phyloP scores from a whole-genome alignment of 106 monocot species.

The Acorus calamus region DNA sequence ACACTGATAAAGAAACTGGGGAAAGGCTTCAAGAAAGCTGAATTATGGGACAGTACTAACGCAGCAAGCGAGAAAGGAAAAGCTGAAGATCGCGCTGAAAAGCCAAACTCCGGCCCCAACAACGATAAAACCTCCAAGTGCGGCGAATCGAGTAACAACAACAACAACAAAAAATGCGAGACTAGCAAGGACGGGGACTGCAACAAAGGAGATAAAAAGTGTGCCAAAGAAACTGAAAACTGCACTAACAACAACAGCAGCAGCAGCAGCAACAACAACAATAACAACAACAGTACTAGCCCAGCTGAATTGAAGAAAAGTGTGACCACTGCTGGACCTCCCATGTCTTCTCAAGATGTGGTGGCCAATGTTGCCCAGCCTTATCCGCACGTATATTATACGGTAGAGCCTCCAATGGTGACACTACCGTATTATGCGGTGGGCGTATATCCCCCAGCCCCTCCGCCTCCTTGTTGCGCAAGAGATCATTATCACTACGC shows the following conservation, averaged over 20 bases:
- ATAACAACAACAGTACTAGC: too few species aligned
- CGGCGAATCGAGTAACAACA: neutral
- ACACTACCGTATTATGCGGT: conserved; percentile 24
- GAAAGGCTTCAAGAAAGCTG: conserved; percentile 55
- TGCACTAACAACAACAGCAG: too few species aligned
- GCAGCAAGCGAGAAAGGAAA: conserved; percentile 1
- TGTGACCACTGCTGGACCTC: too few species aligned
- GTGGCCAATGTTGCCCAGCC: neutral
- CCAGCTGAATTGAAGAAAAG: too few species aligned
- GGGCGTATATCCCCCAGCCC: conserved; percentile 3
- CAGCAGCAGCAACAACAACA: too few species aligned
- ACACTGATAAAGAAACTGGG: conserved; percentile 55
- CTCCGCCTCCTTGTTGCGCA: conserved; percentile 16
- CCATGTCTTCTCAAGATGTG: neutral
- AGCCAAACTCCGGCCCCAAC: neutral
- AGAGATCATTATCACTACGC: conserved; percentile 18
- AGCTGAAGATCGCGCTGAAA: conserved; percentile 1
- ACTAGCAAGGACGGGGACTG: too few species aligned
- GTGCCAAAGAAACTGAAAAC: too few species aligned
- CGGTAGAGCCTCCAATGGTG: conserved; percentile 18
- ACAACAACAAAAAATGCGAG: neutral
- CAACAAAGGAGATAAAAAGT: too few species aligned
- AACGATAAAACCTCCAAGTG: neutral
- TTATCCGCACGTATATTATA: conserved; percentile 16
- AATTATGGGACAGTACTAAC: conserved; percentile 15